A percentile compares a stretch with the other conserved stretches of the same genome.
Conservation (phyloP, 2,329 filamentous ascomycete species). For the Sordariomycetes sp. region DNA sequence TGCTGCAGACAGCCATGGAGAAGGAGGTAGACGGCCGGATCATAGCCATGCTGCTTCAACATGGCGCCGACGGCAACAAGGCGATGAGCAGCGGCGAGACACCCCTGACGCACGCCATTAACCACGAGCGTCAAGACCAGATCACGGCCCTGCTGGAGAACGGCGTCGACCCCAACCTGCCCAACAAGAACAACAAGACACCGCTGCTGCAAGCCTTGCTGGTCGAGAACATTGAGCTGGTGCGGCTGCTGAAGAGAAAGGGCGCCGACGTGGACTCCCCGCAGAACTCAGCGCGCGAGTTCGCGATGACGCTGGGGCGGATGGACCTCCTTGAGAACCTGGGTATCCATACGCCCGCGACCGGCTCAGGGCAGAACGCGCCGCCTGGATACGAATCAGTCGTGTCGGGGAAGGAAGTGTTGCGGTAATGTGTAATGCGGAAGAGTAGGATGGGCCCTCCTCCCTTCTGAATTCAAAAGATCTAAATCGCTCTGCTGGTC, state of each 20-base stretch:
- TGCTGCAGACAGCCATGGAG: slow-evolving; percentile 2
- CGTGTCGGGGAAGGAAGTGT: background rate
- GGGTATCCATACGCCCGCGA: slow-evolving; percentile 5
- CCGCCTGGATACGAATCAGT: background rate
- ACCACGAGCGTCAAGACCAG: slow-evolving; percentile 12
- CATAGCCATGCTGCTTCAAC: slow-evolving; percentile 15
- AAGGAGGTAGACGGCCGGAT: slow-evolving; percentile 8
- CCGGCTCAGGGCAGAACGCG: background rate
- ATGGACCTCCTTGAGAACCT: slow-evolving; percentile 15
- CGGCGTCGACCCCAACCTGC: slow-evolving; percentile 21
- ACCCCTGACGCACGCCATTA: slow-evolving; percentile 19
- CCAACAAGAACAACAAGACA: slow-evolving; percentile 18
- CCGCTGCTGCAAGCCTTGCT: slow-evolving; percentile 21
- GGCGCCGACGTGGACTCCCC: slow-evolving; percentile 14
- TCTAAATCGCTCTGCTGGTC: background rate
- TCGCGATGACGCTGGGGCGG: slow-evolving; percentile 13
- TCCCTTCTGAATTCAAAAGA: background rate
- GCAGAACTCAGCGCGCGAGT: slow-evolving; percentile 11
- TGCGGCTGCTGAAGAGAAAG: slow-evolving; percentile 16
- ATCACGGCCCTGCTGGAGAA: slow-evolving; percentile 16
- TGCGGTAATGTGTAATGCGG: background rate
- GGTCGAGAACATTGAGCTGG: slow-evolving; percentile 15
- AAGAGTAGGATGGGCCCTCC: too few relatives aligned
- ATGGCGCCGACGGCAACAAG: slow-evolving; percentile 14
- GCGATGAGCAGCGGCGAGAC: slow-evolving; percentile 17